Base-by-base conservation (phyloP, 2,329 filamentous ascomycete species). In the Botrytis deweyae region DNA sequence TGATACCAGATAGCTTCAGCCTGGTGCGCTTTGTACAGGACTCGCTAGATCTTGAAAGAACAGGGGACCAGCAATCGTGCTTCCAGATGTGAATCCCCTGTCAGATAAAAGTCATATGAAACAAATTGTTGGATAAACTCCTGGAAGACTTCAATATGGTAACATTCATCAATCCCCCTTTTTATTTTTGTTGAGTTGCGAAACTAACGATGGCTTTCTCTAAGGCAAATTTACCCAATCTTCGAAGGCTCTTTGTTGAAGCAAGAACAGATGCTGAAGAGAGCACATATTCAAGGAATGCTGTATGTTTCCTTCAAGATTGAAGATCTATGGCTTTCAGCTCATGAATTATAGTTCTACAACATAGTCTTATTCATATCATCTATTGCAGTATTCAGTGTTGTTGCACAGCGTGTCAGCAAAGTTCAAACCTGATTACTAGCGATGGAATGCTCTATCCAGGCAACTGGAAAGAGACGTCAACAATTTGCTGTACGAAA, bases 361-460 rank as follows among this genome's bases (percentile, higher is more conserved):
- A 98, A 99, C 80, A 90, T 97, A 0, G 94, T 98, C 1, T 86
- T 98, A 3, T 99, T 98, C 85, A 95, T 99, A 87, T 96, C 95
- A 38, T 98, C 96, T 0, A 93, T 99, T 38, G 94, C 95, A 12
- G 90, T 97, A 75, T 98, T 98, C 85, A 97, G 95, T 82, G 85
- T 99, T 75, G 91, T 96, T 75, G 96, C 95, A 42, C 96, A 99
- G 81, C 92, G 92, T 78, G 92, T 98, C 63, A 81, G 76, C 76
- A 81, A 80, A 72, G 70, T 77, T 64, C 72, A 74, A 36, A 63
- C 59, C 59, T 77, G 58, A 76, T 68, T 44, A 71, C n/a, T 49
- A 36, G 40, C 38, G 40, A 69, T 33, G n/a, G 25, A 49, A 69
- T 16, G n/a, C 49, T 69, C 66, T 42, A 40, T 63, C 44, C 62